Evolutionary conservation across 352 stramenopile species (phyloP), one percentile per base, ranked within the genome.

Genomic region (Phytophthora sojae): DNA sequence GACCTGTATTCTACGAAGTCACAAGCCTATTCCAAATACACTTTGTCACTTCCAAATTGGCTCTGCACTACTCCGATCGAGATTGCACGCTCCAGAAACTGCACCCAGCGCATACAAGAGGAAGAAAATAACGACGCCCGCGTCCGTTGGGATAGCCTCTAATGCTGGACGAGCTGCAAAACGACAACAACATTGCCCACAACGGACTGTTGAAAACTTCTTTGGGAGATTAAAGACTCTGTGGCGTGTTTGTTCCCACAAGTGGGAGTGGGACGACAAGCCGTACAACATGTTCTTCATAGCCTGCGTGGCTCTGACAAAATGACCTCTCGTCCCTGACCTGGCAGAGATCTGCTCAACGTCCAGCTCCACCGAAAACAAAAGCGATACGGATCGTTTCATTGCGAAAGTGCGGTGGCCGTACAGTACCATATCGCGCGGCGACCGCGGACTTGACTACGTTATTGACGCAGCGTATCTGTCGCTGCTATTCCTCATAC

Each of bases 31-130:
- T 45, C 2, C 0, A 12, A 45, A 17, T 45, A 17, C 12, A 45
- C 37, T 45, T 45, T 45, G 37, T 45, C 37, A 45, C 37, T 45
- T 45, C 37, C 37, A 45, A 45, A 45, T 45, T 45, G 37, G 12
- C 9, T 45, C 15, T 45, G 37, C 37, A 45, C 37, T 9, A 45
- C 12, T 45, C 9, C 12, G 7, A 45, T 45, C 37, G 37, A 45
- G 37, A 45, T 45, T 2, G 37, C 37, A 17, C 37, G 37, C 37
- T 45, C 37, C 12, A 6, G 37, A 45, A 45, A 45, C 2, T 1
- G 37, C 37, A 17, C 12, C 37, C 37, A 45, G 37, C 37, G 37
- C 37, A 45, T 11, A 45, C 37, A 45, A 45, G 37, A 45, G 4
- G 37, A 45, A 17, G 9, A 45, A 45, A 11, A 17, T 45, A 45